Evolutionary conservation across 23 red algal species (phyloP), one percentile per base, ranked within the genome.

Genomic region (Gracilaria domingensis): DNA sequence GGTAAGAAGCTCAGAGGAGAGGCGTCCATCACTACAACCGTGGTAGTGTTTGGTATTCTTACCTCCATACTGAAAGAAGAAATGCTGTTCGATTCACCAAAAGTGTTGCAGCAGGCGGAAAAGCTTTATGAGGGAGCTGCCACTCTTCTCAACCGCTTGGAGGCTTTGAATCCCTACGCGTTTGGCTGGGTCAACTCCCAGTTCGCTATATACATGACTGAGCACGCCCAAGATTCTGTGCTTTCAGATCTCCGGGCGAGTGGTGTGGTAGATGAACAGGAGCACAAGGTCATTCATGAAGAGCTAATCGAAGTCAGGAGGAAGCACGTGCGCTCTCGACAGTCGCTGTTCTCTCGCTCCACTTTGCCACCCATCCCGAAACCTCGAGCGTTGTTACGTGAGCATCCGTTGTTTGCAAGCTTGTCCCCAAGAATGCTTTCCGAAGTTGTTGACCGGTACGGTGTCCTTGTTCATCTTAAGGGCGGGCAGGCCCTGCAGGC

Each of bases 161-260:
- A 93, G 66, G 54, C 80, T 35, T 56, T 93, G 26, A 62, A 93
- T 51, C 65, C 79, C 18, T 58, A 73, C 18, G 89, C 81, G 9
- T 83, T 93, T 38, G 89, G 59, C 30, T 84, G 81, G 89, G 89
- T 93, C 39, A 64, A 93, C 54, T 84, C 77, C 28, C 78, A 93
- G 37, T 83, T 84, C 30, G 89, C 89, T 18, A 76, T 93, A 20
- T 83, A 76, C 23, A 65, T 93, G 37, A 66, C 65, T 51, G 79
- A 54, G 60, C 58, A 45, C 8, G 67, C 81, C 17, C 89, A 93
- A 73, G 66, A 84, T 33, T 53, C 58, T 59, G 81, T 78, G 14
- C 67, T 93, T 49, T 24, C 81, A 25, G 89, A 93, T 57, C 47
- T 93, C 28, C 89, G 56, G 5, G 79, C 60, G 35, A 77, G 67